Percentiles rank a stretch among this genome's conserved stretches.
These are phyloP conservation scores for Talaromyces sp. DNA, from an alignment of 2,329 filamentous ascomycete species.

Conservation along the genomic window DNA sequence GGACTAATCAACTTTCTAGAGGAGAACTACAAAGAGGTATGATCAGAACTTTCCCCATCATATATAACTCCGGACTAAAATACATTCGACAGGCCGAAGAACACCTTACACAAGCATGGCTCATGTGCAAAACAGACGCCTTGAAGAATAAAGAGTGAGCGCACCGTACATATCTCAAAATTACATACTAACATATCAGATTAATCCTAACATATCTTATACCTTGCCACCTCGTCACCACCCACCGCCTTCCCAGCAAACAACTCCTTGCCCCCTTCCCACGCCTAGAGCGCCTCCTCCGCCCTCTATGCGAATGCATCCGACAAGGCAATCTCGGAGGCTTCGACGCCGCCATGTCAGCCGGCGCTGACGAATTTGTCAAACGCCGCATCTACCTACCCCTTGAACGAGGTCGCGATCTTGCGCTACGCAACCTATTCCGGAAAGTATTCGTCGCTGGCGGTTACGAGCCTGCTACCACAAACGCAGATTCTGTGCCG, in stretches of 20 bases:
- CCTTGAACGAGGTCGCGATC: conserved; percentile 85
- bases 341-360: conserved; percentile 77
- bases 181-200: conserved; percentile 45
- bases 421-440: conserved; percentile 84
- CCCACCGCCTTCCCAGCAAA: conserved; percentile 74
- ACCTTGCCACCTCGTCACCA: conserved; percentile 85
- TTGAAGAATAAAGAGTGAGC: conserved; percentile 75
- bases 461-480: conserved; percentile 67
- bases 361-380: conserved; percentile 88
- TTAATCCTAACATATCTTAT: conserved; percentile 93
- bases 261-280: conserved; percentile 72
- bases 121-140: conserved; percentile 71
- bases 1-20: conserved; percentile 92
- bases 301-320: conserved; percentile 74
- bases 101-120: conserved; percentile 74
- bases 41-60: conserved; percentile 15
- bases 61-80: neutral
- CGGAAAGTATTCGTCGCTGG: conserved; percentile 85
- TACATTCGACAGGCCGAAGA: conserved; percentile 63
- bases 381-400: conserved; percentile 92
- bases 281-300: conserved; percentile 70
- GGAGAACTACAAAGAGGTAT: conserved; percentile 79
- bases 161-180: neutral
- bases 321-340: conserved; percentile 74
- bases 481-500: conserved; percentile 62